Base-by-base conservation (phyloP, 495 filamentous ascomycete species). In the Staphylotrichum longicolle region DNA sequence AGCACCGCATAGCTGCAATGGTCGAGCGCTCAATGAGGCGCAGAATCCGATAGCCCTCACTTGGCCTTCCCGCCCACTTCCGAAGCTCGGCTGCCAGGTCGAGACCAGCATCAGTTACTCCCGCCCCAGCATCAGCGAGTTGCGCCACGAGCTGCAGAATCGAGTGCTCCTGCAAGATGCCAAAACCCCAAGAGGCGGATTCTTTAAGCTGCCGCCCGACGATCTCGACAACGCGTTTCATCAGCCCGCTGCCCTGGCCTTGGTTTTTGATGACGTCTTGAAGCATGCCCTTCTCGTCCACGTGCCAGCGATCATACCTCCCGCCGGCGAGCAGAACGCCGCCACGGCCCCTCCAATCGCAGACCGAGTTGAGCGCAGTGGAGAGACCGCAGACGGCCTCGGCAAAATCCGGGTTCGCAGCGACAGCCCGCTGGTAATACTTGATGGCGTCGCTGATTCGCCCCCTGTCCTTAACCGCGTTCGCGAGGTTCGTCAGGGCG, bases 391-490 rank as follows among this genome's bases (percentile, higher is more conserved):
- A 99, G 2, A 98, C 93, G 4, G 94, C 94, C 76, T 98, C 94
- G 11, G 95, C 92, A 76, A 99, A 99, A 30, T 96, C 89, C 0
- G 94, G 94, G 66, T 93, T 99, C 39, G 91, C 85, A 49, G 83
- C 81, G 52, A 99, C 94, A 39, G 94, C 94, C 61, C 93, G 85
- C 64, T 84, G 87, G 77, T 99, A 99, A 72, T 95, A 98, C 15
- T 75, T 75, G 54, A 99, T 97, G 5, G 94, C 95, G 64, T 99
- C 94, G 58, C 85, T 90, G 62, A 96, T 90, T 48, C 88, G 84
- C 10, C 95, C 95, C 70, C 95, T 90, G 72, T 99, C 94, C 75
- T 98, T 99, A 51, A 99, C 94, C 0, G 94, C 94, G 75, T 99
- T 99, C 34, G 94, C 94, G 55, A 99, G 80, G 70, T 99, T 99